phyloP scores from a whole-genome alignment of 371 early-diverging fungal species.

The Basidiobolus meristosporus region DNA sequence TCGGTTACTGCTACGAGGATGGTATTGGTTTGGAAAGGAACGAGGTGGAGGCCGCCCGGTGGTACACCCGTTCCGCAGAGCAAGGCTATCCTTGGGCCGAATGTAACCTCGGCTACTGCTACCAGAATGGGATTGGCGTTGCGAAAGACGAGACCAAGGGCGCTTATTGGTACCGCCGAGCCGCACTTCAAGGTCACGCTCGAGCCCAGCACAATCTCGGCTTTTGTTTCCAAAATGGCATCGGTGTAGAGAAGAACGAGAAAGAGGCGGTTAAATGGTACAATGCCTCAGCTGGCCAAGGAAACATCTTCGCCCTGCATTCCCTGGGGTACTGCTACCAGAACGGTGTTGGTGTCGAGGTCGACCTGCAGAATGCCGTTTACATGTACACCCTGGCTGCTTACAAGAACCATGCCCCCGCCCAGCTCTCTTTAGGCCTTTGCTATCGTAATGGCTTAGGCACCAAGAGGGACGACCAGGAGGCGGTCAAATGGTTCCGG shows the following conservation, averaged over 20 bases:
- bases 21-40: constrained; percentile 48
- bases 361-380: constrained; percentile 39
- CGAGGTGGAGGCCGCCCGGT: constrained; percentile 28
- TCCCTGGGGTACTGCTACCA: constrained; percentile 82
- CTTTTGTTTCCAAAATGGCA: constrained; percentile 62
- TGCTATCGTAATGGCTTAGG: constrained; percentile 61
- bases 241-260: constrained; percentile 40
- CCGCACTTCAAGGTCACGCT: constrained; percentile 53
- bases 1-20: constrained; percentile 62
- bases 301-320: constrained; percentile 60
- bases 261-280: constrained; percentile 49
- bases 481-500: constrained; percentile 48
- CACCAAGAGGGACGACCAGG: constrained; percentile 33
- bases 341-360: constrained; percentile 59
- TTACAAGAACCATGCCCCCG: constrained; percentile 37
- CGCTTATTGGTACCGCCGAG: constrained; percentile 47
- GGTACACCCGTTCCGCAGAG: constrained; percentile 48
- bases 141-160: constrained; percentile 25
- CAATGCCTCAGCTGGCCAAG: constrained; percentile 47
- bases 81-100: constrained; percentile 56
- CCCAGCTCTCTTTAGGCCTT: constrained; percentile 67
- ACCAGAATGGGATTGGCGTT: constrained; percentile 53
- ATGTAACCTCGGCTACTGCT: constrained; percentile 54
- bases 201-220: too few species aligned
- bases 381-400: constrained; percentile 51